These are phyloP conservation scores for Candolleomyces efflorescens DNA, from an alignment of 768 basidiomycete genomes.

Conservation along the genomic window DNA sequence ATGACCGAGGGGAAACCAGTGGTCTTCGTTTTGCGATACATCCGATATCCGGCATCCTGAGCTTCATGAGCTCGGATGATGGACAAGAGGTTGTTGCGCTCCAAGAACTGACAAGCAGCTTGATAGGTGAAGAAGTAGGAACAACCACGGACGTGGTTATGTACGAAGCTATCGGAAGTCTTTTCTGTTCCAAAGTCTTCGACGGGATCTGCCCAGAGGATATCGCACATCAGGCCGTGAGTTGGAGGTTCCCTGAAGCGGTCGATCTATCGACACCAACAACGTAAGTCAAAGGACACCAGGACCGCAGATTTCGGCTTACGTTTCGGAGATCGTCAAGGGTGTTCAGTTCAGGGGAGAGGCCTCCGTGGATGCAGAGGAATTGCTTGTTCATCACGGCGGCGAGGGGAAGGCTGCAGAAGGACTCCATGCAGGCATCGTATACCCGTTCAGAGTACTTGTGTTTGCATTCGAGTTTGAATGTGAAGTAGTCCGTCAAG, in stretches of 20 bases:
- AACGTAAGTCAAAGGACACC: not conserved
- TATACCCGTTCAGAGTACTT: slow-evolving; percentile 97
- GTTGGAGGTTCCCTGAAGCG: slow-evolving; percentile 99
- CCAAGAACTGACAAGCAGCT: slow-evolving; percentile 95
- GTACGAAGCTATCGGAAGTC: slow-evolving; percentile 83
- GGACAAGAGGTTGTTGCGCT: slow-evolving; percentile 92
- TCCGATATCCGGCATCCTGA: slow-evolving; percentile 97
- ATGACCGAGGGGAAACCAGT: slow-evolving; percentile 99
- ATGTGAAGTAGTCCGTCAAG: slow-evolving; percentile 81
- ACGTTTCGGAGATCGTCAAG: slow-evolving; percentile 92
- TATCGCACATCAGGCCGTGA: slow-evolving; percentile 96
- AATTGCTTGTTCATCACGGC: slow-evolving; percentile 99
- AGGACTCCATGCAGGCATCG: slow-evolving; percentile 97
- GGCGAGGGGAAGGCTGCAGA: slow-evolving; percentile 91
- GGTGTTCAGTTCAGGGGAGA: slow-evolving; percentile 93
- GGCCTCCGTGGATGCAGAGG: slow-evolving; percentile 95
- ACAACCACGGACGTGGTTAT: slow-evolving; percentile 96
- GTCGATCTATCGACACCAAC: slow-evolving; percentile 62
- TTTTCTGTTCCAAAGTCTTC: slow-evolving; percentile 98
- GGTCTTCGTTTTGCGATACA: slow-evolving; percentile 98
- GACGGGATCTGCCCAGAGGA: slow-evolving; percentile 96
- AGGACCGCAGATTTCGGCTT: slow-evolving; percentile 21
- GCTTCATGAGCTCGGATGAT: slow-evolving; percentile 99
- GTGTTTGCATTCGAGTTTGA: slow-evolving; percentile 60
- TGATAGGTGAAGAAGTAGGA: slow-evolving; percentile 92